A percentile compares a stretch with the other conserved stretches of the same genome.
Evolutionary conservation across 495 filamentous ascomycete species (phyloP).

Genomic region (Trichocladium antarcticum): DNA sequence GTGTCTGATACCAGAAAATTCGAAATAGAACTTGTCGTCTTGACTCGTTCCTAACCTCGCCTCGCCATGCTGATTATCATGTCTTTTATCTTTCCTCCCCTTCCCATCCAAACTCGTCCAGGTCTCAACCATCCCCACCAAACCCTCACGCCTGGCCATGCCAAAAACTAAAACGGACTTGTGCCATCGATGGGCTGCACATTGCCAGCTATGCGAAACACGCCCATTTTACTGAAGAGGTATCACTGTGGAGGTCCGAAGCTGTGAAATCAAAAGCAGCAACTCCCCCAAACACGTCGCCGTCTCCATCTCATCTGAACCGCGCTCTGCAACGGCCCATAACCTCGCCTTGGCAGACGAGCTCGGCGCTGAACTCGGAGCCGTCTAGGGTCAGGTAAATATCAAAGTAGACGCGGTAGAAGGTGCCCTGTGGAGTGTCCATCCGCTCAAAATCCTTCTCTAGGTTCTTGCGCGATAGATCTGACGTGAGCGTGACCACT

Average conservation of each 20-base stretch:
- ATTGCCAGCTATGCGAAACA: constrained; percentile 11
- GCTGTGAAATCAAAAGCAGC: constrained; percentile 20
- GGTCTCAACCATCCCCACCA: neutral
- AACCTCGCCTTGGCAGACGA: constrained; percentile 96
- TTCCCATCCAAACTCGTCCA: neutral
- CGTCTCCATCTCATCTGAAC: constrained; percentile 44
- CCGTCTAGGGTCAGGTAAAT: constrained; percentile 92
- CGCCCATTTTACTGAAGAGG: constrained; percentile 24
- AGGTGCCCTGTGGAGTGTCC: constrained; percentile 97
- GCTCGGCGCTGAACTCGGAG: constrained; percentile 92
- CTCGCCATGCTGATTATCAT: too few relatives aligned
- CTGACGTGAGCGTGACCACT: constrained; percentile 93
- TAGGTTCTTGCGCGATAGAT: constrained; percentile 93
- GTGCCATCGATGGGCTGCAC: constrained; percentile 4
- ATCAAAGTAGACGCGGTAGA: constrained; percentile 77
- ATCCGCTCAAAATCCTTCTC: constrained; percentile 99
- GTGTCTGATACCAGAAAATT: too few relatives aligned
- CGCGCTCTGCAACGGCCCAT: constrained; percentile 93
- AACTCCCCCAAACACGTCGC: constrained; percentile 9
- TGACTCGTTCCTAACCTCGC: too few relatives aligned
- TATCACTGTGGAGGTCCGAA: constrained; percentile 29
- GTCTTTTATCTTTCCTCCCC: neutral
- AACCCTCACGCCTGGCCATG: neutral
- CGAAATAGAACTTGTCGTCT: too few relatives aligned
- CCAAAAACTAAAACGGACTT: neutral